These are phyloP conservation scores for Lentinula edodes DNA, from an alignment of 768 basidiomycete species.

Conservation along the genomic window DNA sequence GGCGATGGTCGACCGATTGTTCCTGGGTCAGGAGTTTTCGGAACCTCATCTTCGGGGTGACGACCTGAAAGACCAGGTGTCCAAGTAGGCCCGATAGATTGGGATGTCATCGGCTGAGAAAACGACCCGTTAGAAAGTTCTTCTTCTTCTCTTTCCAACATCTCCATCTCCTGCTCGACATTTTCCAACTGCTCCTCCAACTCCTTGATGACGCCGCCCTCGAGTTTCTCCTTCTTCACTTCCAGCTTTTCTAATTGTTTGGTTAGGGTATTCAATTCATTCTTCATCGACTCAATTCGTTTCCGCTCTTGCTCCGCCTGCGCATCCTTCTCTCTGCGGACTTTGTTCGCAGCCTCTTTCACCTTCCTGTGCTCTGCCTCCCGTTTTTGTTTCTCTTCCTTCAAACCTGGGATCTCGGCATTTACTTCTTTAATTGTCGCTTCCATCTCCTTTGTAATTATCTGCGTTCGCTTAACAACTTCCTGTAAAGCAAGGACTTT, in stretches of 20 bases:
- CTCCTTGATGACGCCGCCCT: slow-evolving; percentile 51
- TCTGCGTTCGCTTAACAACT: slow-evolving; percentile 73
- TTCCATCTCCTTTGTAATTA: slow-evolving; percentile 44
- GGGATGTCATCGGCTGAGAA: not conserved
- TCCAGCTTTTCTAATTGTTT: slow-evolving; percentile 65
- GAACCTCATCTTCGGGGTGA: not conserved
- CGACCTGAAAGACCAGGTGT: not conserved
- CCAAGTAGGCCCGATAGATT: not conserved
- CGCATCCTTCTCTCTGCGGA: slow-evolving; percentile 10
- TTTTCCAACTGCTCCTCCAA: slow-evolving; percentile 63
- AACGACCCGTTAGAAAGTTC: not conserved
- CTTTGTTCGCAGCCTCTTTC: slow-evolving; percentile 22
- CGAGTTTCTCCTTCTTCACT: slow-evolving; percentile 62
- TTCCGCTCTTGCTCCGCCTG: slow-evolving; percentile 48
- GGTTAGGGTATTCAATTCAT: slow-evolving; percentile 49
- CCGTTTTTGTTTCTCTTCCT: slow-evolving; percentile 29
- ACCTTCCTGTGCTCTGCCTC: slow-evolving; percentile 38
- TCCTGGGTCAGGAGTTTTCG: not conserved
- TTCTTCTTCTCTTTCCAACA: slow-evolving; percentile 26
- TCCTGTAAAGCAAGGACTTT: slow-evolving; percentile 87
- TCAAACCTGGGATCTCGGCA: slow-evolving; percentile 34
- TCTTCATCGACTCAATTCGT: slow-evolving; percentile 47
- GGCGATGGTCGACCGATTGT: not conserved
- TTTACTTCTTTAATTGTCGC: slow-evolving; percentile 43
- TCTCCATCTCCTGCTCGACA: slow-evolving; percentile 56